Evolutionary conservation across 2,329 filamentous ascomycete genomes (phyloP), one percentile per base, ranked within the genome.

Genomic region (Coleophoma cylindrospora): DNA sequence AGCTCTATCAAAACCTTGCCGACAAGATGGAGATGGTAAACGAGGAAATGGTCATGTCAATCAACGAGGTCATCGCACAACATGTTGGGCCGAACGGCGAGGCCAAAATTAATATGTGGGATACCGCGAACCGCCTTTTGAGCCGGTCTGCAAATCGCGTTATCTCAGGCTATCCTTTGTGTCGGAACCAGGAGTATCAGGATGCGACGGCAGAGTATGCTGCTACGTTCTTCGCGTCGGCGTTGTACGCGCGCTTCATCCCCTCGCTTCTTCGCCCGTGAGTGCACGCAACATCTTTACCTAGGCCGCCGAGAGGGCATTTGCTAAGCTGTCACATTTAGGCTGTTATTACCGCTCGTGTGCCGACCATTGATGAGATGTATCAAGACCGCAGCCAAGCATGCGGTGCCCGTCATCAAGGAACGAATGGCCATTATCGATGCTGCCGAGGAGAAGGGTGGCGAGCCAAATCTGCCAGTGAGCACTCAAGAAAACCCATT

Each of bases 181-280:
- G 54, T 34, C 48, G 50, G 15, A 52, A 57, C 19, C 48, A 57
- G 27, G 54, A 56, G 41, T 57, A 52, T 43, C 40, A 53, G 12
- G 54, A 57, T 48, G 54, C 51, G 11, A 51, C 54, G n/a, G 51
- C 49, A 12, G 45, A 56, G 41, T 57, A 56, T 27, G 51, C 55
- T 9, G 54, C 50, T 15, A 54, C 43, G 36, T 49, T 57, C 45
- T 57, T 57, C 43, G 47, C 55, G 34, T 34, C 43, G 43, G 55
- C 53, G 6, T 21, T 56, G n/a, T 55, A 54, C 22, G 47, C 51
- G 22, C 54, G 55, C 17, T 56, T 57, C 22, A 56, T 57, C 4
- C 27, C 27, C 6, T 27, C 27, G 6, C 27, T 27, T 27, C 27
- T 27, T 3, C 27, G 27, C 27, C 27, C 27, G 27, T 27, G 27